Evolutionary conservation across 2,329 filamentous ascomycete genomes (phyloP), one percentile per base, ranked within the genome.

Genomic region (Sporothrix variecibatus): DNA sequence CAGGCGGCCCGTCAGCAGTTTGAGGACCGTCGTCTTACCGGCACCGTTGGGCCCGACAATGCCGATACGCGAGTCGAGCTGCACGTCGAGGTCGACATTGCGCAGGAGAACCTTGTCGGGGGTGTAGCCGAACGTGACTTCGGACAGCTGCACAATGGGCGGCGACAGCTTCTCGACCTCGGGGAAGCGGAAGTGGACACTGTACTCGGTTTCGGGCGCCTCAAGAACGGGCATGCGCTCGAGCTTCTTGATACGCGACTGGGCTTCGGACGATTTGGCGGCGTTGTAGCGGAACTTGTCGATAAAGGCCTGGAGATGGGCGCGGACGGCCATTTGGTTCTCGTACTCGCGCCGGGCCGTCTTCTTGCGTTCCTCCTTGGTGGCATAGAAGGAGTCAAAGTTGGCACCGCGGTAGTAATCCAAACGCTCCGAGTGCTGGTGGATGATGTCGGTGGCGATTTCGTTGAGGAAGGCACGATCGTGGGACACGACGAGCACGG

Each of bases 241-340:
- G 76, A 99, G 87, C 82, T 99, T 99, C 88, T 99, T 99, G 89
- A 99, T 98, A 80, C 96, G 92, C 0, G 95, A 98, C 81, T 99
- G 96, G 1, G 96, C 96, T 86, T 99, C 96, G 9, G 95, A 97
- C 0, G 96, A 98, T 83, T 99, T 99, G 80, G 95, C 96, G 38
- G 96, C 96, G 81, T 99, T 99, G 88, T 99, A 99, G 72, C 96
- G 91, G 88, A 99, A 99, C 85, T 99, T 99, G 88, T 99, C 96
- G 85, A 99, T 99, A 84, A 99, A 99, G 38, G 94, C 92, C 86
- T 99, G 96, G 76, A 99, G 85, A 86, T 99, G 96, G 43, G 94
- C 94, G 78, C 96, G 90, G 83, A 95, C 91, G 0, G 88, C 94
- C 94, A 98, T 97, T 81, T 99, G 96, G 84, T 97, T 98, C 84